These are phyloP conservation scores for Phaseolus coccineus DNA, from an alignment of 331 rosid species.

Conservation along the genomic window DNA sequence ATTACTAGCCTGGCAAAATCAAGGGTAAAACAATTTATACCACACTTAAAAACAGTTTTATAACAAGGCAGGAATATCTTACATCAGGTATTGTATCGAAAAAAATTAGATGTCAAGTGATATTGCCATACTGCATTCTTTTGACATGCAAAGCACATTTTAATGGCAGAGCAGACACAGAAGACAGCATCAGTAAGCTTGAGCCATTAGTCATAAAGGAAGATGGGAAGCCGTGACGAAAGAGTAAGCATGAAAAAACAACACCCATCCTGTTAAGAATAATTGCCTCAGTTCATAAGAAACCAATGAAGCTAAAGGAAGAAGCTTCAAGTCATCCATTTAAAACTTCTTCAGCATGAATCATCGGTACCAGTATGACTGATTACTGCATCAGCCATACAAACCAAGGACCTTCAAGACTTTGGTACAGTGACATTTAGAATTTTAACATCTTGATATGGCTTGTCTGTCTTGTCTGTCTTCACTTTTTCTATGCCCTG, in stretches of 20 bases:
- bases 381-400: background rate
- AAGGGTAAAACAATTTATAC: background rate
- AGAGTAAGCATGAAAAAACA: slow-evolving; percentile 8
- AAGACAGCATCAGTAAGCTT: background rate
- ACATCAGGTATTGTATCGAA: background rate
- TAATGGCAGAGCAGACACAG: slow-evolving; percentile 27
- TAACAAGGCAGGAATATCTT: background rate
- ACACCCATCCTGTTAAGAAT: slow-evolving; percentile 5
- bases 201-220: slow-evolving; percentile 1
- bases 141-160: background rate
- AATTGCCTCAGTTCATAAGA: background rate
- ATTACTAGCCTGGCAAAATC: background rate
- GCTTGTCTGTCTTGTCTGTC: slow-evolving; percentile 86
- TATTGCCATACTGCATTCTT: slow-evolving; percentile 9
- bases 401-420: slow-evolving; percentile 59
- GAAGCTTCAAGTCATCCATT: slow-evolving; percentile 27
- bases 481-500: slow-evolving; percentile 94
- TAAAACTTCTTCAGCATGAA: slow-evolving; percentile 17
- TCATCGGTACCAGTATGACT: background rate
- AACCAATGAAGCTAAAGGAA: slow-evolving; percentile 22
- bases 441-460: slow-evolving; percentile 95
- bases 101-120: slow-evolving; percentile 17
- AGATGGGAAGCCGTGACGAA: background rate
- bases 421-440: slow-evolving; percentile 95
- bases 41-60: background rate